These are phyloP conservation scores for Linderniella brevidens DNA, from an alignment of 257 asterid species.

Conservation along the genomic window DNA sequence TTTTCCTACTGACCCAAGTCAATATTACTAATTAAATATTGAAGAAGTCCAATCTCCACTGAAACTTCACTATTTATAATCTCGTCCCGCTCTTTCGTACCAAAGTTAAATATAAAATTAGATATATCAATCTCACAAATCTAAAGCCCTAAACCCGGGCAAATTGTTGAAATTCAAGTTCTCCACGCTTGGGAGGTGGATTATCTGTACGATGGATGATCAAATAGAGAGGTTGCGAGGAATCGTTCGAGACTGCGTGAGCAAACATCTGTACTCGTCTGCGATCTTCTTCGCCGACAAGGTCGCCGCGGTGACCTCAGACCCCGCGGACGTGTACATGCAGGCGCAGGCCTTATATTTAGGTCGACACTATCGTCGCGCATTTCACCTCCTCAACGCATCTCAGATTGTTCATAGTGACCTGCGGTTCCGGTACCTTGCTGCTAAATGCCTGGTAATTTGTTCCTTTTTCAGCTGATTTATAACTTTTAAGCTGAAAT, in stretches of 20 bases:
- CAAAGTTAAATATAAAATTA: too few species aligned
- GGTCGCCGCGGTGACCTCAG: conserved; percentile 90
- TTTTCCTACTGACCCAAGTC: too few species aligned
- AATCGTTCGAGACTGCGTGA: conserved; percentile 86
- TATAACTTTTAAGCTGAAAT: neutral
- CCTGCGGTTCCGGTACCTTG: conserved; percentile 94
- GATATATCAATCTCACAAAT: too few species aligned
- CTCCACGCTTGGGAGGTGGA: too few species aligned
- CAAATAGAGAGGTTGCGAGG: conserved; percentile 82
- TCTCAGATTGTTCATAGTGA: conserved; percentile 94
- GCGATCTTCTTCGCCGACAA: conserved; percentile 96
- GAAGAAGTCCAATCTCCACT: too few species aligned
- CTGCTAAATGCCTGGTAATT: conserved; percentile 90
- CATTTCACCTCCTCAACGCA: conserved; percentile 91
- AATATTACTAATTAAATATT: too few species aligned
- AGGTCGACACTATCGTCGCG: conserved; percentile 89
- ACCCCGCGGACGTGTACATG: conserved; percentile 95
- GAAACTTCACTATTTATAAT: too few species aligned
- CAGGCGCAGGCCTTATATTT: conserved; percentile 98
- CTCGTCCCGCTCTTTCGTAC: too few species aligned
- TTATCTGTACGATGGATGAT: conserved; percentile 42
- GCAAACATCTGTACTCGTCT: conserved; percentile 93
- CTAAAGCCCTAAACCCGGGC: too few species aligned
- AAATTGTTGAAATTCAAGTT: too few species aligned
- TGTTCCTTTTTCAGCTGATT: conserved; percentile 2